These are phyloP conservation scores for Cadophora sp. DNA, from an alignment of 2,329 filamentous ascomycete species.

Conservation along the genomic window DNA sequence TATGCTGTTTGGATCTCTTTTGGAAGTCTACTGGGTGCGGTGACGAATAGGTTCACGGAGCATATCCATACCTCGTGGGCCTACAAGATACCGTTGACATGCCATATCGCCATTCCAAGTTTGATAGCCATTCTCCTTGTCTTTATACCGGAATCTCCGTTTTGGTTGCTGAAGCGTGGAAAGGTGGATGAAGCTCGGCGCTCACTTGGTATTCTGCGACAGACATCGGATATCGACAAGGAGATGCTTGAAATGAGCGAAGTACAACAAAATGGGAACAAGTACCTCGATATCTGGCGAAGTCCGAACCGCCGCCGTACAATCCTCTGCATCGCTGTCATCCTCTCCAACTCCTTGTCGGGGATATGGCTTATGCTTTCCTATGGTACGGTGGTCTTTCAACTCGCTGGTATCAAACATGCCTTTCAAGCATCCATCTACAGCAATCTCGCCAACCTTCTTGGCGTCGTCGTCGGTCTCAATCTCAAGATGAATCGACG, in stretches of 20 bases:
- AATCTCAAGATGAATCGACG: neutral
- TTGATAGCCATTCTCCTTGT: neutral
- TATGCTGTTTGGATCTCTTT: neutral
- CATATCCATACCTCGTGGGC: neutral
- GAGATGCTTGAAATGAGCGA: neutral
- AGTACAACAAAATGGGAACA: neutral
- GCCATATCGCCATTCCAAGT: constrained; percentile 5
- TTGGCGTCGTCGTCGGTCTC: neutral
- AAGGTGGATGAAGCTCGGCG: neutral
- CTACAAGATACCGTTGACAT: constrained; percentile 9
- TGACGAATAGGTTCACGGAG: constrained; percentile 11
- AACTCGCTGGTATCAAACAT: constrained; percentile 22
- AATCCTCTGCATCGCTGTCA: constrained; percentile 23
- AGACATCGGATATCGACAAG: neutral
- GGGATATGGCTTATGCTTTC: constrained; percentile 43
- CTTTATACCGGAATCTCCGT: constrained; percentile 3
- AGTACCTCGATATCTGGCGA: neutral
- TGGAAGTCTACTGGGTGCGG: constrained; percentile 8
- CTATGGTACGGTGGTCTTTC: constrained; percentile 43
- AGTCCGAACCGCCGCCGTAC: neutral
- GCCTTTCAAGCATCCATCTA: constrained; percentile 14
- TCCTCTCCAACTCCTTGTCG: constrained; percentile 40
- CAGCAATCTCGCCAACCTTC: neutral
- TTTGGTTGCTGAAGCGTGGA: neutral
- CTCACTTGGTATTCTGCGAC: neutral